Evolutionary conservation across 1,284 basidiomycete genomes (phyloP).

Genomic region (Trichosporon sp.): DNA sequence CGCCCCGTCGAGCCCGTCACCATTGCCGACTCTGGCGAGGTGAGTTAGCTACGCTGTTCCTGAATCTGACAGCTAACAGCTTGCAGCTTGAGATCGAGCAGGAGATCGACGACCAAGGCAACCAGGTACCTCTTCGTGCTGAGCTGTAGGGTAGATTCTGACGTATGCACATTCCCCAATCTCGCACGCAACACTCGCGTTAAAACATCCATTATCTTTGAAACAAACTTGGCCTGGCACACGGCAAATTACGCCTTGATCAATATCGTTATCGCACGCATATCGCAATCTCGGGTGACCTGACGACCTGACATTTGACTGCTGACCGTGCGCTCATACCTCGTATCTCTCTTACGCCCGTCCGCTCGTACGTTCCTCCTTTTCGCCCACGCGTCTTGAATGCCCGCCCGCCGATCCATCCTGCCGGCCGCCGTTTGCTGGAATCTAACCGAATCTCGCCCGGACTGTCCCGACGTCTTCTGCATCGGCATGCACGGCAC

Average conservation of each 20-base stretch:
- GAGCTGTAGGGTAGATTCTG: constrained; percentile 62
- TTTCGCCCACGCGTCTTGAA: too few relatives aligned
- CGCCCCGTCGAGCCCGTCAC: constrained; percentile 64
- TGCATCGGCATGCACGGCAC: too few relatives aligned
- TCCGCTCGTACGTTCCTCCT: too few relatives aligned
- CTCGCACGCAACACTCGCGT: background rate
- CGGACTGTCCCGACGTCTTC: too few relatives aligned
- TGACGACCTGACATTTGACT: too few relatives aligned
- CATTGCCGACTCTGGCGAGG: constrained; percentile 78
- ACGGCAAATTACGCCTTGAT: background rate
- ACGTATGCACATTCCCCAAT: constrained; percentile 10
- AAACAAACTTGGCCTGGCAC: background rate
- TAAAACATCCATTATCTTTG: background rate
- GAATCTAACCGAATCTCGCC: too few relatives aligned
- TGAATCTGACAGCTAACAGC: constrained; percentile 1
- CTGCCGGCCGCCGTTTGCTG: too few relatives aligned
- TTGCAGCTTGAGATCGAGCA: constrained; percentile 60
- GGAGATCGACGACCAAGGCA: constrained; percentile 60
- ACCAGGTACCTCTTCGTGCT: constrained; percentile 83
- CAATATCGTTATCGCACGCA: background rate
- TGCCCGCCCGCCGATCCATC: too few relatives aligned
- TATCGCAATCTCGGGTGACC: too few relatives aligned
- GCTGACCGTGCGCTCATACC: too few relatives aligned
- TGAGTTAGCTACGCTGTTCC: constrained; percentile 39
- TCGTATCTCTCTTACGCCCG: too few relatives aligned